Conservation (phyloP, 208 protist species). For the Leishmania tropica region DNA sequence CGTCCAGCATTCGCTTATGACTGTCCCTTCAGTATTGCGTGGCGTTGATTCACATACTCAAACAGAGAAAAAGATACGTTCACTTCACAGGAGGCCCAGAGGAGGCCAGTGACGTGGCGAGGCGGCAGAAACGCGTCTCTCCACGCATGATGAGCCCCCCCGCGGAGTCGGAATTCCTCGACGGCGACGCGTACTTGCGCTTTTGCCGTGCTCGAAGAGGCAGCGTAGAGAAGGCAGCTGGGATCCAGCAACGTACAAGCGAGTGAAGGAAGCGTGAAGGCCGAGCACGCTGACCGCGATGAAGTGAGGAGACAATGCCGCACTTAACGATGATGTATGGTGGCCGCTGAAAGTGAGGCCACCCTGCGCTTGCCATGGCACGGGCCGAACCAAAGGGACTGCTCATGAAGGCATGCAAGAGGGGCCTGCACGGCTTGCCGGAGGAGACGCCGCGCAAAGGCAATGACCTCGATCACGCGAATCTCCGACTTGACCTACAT, state of each 20-base stretch:
- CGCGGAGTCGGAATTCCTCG: constrained; percentile 35
- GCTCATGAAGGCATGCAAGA: constrained; percentile 38
- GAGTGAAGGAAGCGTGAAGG: constrained; percentile 46
- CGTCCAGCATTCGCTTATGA: neutral
- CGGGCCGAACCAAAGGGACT: constrained; percentile 41
- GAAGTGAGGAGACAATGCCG: constrained; percentile 34
- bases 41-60: neutral
- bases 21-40: neutral
- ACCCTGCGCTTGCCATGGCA: constrained; percentile 45
- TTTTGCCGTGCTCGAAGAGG: constrained; percentile 50
- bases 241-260: constrained; percentile 41
- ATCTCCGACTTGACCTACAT: constrained; percentile 58
- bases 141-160: constrained; percentile 18
- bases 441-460: constrained; percentile 49
- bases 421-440: constrained; percentile 47
- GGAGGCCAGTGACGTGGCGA: constrained; percentile 39
- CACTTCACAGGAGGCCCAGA: constrained; percentile 9
- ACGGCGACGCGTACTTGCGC: constrained; percentile 46
- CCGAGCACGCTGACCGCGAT: constrained; percentile 44
- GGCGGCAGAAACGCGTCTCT: constrained; percentile 34
- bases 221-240: constrained; percentile 36
- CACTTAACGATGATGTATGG: constrained; percentile 33
- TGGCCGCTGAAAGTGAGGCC: constrained; percentile 42
- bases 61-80: constrained; percentile 1
- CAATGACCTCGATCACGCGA: constrained; percentile 55